Evolutionary conservation across 495 filamentous ascomycete species (phyloP).

Genomic region (Xylaria flabelliformis): DNA sequence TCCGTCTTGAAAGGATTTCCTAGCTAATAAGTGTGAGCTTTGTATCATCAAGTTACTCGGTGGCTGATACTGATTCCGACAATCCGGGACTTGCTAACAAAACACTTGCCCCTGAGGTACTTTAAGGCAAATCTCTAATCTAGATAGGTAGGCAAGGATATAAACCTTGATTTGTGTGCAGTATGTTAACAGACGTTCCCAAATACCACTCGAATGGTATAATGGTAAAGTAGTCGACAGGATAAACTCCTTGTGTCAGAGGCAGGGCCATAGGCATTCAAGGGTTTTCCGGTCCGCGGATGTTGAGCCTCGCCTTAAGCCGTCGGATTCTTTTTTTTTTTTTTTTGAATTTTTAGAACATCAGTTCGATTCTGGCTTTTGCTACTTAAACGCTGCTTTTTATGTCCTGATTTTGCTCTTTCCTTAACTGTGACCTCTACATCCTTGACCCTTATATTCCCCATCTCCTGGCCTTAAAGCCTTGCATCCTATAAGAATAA

Average conservation of each 20-base stretch:
- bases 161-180: neutral
- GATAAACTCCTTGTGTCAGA: constrained; percentile 1
- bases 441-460: too few relatives aligned
- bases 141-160: neutral
- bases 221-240: constrained; percentile 6
- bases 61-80: too few relatives aligned
- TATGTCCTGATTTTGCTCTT: neutral
- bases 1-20: too few relatives aligned
- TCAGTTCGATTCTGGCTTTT: neutral
- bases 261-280: constrained; percentile 10
- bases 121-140: too few relatives aligned
- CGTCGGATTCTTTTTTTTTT: neutral
- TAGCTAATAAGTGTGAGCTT: too few relatives aligned
- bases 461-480: neutral
- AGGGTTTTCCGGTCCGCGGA: constrained; percentile 6
- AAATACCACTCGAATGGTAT: neutral
- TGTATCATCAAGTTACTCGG: too few relatives aligned
- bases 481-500: neutral
- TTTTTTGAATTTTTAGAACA: neutral
- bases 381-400: neutral
- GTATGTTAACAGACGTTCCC: neutral
- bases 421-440: neutral
- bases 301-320: neutral
- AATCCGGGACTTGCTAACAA: too few relatives aligned
- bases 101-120: too few relatives aligned